These are phyloP conservation scores for Cystobasidiaceae sp. DNA, from an alignment of 1,284 basidiomycete genomes.

Conservation along the genomic window DNA sequence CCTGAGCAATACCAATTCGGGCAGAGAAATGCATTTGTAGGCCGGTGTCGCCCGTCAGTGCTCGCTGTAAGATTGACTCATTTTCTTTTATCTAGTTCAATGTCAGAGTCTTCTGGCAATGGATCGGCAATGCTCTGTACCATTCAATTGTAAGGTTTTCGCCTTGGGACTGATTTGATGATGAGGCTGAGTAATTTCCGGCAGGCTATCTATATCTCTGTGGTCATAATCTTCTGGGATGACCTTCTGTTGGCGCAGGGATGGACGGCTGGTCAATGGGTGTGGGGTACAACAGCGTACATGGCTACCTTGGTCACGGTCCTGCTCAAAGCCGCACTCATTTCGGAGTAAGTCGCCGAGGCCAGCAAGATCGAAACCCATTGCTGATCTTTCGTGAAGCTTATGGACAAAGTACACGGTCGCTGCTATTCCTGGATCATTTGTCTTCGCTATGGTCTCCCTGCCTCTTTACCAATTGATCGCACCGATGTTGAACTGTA, in stretches of 20 bases:
- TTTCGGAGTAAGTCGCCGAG: conserved; percentile 76
- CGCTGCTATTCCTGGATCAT: conserved; percentile 88
- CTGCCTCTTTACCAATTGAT: conserved; percentile 84
- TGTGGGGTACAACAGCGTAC: conserved; percentile 92
- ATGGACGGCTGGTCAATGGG: conserved; percentile 82
- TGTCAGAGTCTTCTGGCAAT: conserved; percentile 86
- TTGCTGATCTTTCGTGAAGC: conserved; percentile 50
- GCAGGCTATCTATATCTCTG: conserved; percentile 82
- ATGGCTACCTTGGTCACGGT: conserved; percentile 89
- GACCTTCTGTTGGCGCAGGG: conserved; percentile 77
- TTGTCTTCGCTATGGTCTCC: conserved; percentile 88
- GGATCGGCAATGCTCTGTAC: conserved; percentile 89
- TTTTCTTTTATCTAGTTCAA: no score
- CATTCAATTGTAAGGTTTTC: conserved; percentile 70
- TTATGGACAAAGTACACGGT: conserved; percentile 99
- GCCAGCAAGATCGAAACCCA: not conserved
- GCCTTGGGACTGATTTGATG: not conserved
- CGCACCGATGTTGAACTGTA: conserved; percentile 67
- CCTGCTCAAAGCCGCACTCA: conserved; percentile 91
- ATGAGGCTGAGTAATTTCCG: conserved; percentile 28
- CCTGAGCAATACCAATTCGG: conserved; percentile 93
- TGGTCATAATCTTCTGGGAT: conserved; percentile 84
- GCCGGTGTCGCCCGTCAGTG: no score
- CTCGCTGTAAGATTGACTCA: no score
- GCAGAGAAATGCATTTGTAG: conserved; percentile 73